These are phyloP conservation scores for Alternaria gansuensis DNA, from an alignment of 2,329 filamentous ascomycete genomes.

Conservation along the genomic window DNA sequence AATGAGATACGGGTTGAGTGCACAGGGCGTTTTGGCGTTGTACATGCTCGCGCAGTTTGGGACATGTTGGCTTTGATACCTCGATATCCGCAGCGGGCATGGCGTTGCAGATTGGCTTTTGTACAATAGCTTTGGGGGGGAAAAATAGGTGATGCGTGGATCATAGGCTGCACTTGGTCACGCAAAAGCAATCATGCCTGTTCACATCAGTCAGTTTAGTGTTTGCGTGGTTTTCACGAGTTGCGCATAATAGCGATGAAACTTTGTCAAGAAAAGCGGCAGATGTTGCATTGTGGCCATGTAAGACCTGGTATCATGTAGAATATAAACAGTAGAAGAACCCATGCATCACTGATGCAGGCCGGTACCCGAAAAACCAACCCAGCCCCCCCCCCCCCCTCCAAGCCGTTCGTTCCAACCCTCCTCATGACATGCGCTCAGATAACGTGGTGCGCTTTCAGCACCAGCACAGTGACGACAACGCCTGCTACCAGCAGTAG, in stretches of 20 bases:
- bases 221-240: too few species aligned
- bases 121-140: background rate
- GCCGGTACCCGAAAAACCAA: background rate
- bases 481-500: slow-evolving; percentile 57
- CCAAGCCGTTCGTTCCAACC: background rate
- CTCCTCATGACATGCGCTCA: slow-evolving; percentile 15
- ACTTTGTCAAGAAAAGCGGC: background rate
- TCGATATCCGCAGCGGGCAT: slow-evolving; percentile 20
- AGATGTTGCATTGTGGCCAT: slow-evolving; percentile 11
- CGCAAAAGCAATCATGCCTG: background rate
- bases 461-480: slow-evolving; percentile 58
- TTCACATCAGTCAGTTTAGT: background rate
- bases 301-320: slow-evolving; percentile 20
- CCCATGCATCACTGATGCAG: slow-evolving; percentile 6
- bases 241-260: background rate
- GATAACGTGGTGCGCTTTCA: slow-evolving; percentile 46
- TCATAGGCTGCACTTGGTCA: background rate
- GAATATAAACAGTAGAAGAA: slow-evolving; percentile 4
- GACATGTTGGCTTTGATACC: slow-evolving; percentile 19
- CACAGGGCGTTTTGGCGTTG: slow-evolving; percentile 15
- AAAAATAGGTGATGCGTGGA: background rate
- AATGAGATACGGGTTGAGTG: background rate
- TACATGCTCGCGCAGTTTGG: slow-evolving; percentile 5
- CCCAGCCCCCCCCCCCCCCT: too few species aligned
- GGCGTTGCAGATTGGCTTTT: slow-evolving; percentile 10